Evolutionary conservation across 2,329 filamentous ascomycete species (phyloP), one percentile per base, ranked within the genome.

Genomic region (Cladosporium velox): DNA sequence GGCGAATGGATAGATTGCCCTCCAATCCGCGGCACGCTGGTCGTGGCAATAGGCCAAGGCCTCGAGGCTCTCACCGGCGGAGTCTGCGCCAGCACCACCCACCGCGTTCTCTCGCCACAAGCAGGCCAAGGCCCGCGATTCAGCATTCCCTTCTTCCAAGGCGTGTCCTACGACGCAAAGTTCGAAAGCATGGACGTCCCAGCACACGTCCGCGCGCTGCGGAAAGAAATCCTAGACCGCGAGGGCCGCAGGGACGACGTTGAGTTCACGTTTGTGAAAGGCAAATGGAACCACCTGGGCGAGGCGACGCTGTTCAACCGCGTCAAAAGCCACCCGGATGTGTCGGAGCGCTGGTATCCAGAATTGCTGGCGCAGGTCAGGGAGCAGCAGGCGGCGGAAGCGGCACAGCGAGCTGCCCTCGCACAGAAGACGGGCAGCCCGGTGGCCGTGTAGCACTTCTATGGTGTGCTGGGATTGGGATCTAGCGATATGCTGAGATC

Each of bases 121-220:
- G 86, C 87, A 8, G 91, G 91, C 14, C 81, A 85, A 11, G 92
- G 91, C 4, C 83, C 92, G 35, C 83, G 92, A 64, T 94, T 88
- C 80, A 91, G 88, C 8, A 90, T 96, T 58, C 92, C 92, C 0
- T 96, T 96, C 79, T 96, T 96, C 81, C 92, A 95, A 77, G 92
- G 92, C 26, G 91, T 96, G 67, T 88, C 88, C 72, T 88, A 91
- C 66, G 91, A 93, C 76, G 88, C 91, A 0, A 86, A 86, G 21
- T 96, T 96, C 75, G 91, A 92, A 74, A 89, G 90, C 71, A 87
- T 95, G 78, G 90, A 86, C 67, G 83, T 87, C 12, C 90, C 91
- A 0, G 85, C 86, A 32, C 83, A 84, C 14, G 87, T 93, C 18
- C 82, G 83, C 71, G 85, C 82, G 74, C 83, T 91, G 80, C 82